Evolutionary conservation across 2,329 filamentous ascomycete genomes (phyloP), one percentile per base, ranked within the genome.

Genomic region (Thielaviopsis ethacetica): DNA sequence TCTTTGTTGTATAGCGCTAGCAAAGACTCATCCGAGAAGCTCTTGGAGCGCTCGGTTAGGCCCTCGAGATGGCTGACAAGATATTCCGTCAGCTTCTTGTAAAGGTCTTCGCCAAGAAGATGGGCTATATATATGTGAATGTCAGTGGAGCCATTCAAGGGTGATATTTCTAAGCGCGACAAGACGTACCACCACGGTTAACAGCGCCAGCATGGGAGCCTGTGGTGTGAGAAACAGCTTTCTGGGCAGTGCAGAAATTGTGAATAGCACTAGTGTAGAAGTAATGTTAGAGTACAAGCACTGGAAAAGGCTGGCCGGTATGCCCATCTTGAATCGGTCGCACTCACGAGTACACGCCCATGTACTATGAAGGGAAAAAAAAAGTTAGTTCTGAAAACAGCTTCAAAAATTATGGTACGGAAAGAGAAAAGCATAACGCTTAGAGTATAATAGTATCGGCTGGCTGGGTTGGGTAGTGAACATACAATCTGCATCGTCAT

Each of bases 241-340:
- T 97, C 71, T 97, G 93, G 24, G 93, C 95, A 59, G 93, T 98
- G 71, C 93, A 98, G 72, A 98, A 98, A 75, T 98, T 96, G 75
- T 98, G 93, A 55, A 98, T 93, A 62, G 91, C 90, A 57, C 79
- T 91, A 69, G 59, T 47, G 17, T 17, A 2, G 10, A 55, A 56
- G 55, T 53, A 53, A 47, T 21, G 67, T 80, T 64, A 80, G 73
- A 50, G 57, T 57, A 3, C 27, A 21, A 56, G 22, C 27, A 50
- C 4, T 19, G 26, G 34, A 12, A 34, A 10, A 41, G 44, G 41
- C 56, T 44, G 54, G 49, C 30, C 27, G 6, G 22, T 1, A 24
- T 10, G 26, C 2, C n/a, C 10, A 34, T 30, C 12, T 30, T 30
- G 17, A 13, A 22, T 58, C n/a, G n/a, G n/a, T 49, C 19, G 47